Conservation (phyloP, 805 yeast genomes). For the Schwanniomyces pseudopolymorphus region DNA sequence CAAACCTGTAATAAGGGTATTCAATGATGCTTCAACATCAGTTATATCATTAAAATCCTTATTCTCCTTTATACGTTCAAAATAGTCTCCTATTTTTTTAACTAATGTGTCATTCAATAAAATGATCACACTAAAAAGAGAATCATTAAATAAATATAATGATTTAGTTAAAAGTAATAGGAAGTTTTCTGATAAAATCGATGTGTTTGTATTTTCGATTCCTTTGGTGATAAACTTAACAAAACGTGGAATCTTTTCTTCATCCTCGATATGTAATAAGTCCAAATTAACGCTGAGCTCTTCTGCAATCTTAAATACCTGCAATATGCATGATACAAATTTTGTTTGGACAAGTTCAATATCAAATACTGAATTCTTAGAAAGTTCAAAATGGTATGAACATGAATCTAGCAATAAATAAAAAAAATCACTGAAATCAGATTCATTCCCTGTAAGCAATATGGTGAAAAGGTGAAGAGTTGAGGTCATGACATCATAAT, state of each 20-base stretch:
- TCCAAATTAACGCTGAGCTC: constrained; percentile 24
- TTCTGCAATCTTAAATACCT: constrained; percentile 30
- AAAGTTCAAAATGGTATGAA: constrained; percentile 17
- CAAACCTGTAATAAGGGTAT: constrained; percentile 54
- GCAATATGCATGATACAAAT: constrained; percentile 27
- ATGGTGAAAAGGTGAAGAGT: constrained; percentile 43
- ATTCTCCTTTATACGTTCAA: constrained; percentile 22
- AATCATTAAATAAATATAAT: constrained; percentile 48
- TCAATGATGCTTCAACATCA: constrained; percentile 44
- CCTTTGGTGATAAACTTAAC: constrained; percentile 52
- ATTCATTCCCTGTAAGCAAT: constrained; percentile 58
- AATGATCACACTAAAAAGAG: constrained; percentile 55
- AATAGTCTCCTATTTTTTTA: constrained; percentile 33
- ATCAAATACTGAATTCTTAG: constrained; percentile 9
- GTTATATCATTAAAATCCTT: constrained; percentile 9
- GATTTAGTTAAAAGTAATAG: constrained; percentile 51
- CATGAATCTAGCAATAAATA: constrained; percentile 38
- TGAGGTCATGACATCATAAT: constrained; percentile 30
- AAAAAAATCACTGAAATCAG: constrained; percentile 47
- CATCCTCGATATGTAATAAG: constrained; percentile 29
- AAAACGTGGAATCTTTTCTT: constrained; percentile 27
- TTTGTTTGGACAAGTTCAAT: constrained; percentile 29
- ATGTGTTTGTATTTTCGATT: constrained; percentile 42
- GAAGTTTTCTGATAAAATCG: constrained; percentile 48
- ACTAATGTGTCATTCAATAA: constrained; percentile 54